Evolutionary conservation across 768 basidiomycete species (phyloP), one percentile per base, ranked within the genome.

Genomic region (Serendipita vermifera): DNA sequence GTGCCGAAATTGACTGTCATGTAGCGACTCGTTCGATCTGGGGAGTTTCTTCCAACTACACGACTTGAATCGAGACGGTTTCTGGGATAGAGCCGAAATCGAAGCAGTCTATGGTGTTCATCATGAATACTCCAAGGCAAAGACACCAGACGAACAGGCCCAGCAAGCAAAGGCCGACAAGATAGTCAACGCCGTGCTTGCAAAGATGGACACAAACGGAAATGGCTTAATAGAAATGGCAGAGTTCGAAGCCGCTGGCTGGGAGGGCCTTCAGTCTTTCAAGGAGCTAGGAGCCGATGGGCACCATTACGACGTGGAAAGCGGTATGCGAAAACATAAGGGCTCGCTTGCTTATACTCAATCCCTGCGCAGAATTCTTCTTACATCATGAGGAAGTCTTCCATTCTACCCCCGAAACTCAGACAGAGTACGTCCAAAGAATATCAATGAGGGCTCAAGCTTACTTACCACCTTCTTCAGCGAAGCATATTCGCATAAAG

Each of bases 31-130:
- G 36, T 94, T 88, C 62, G 91, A 85, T 64, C 70, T 79, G 38
- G 75, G 81, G 62, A 87, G 89, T 67, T 99, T 99, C 79, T 94
- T 96, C 77, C 82, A 86, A 59, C 73, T 99, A 11, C 94, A 99
- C 70, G 94, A 99, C 70, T 74, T 99, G 57, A 82, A 98, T 70
- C 72, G 81, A 85, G 81, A 98, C 64, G 88, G 88, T 0, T 64
- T 77, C 55, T 90, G 90, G 83, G 83, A 88, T 66, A 73, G 74
- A 58, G 82, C 82, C 55, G 94, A 99, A 68, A 85, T 99, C 59
- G 86, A 96, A 68, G 91, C 92, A 17, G 81, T 99, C 35, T 99
- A 99, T 62, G 94, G 94, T 55, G 85, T 97, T 5, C 91, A 96
- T 67, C 93, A 97, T 64, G 76, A 90, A 57, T 88, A 85, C 66